These are phyloP conservation scores for Gossypium australe DNA, from an alignment of 345 rosid species.

Conservation along the genomic window DNA sequence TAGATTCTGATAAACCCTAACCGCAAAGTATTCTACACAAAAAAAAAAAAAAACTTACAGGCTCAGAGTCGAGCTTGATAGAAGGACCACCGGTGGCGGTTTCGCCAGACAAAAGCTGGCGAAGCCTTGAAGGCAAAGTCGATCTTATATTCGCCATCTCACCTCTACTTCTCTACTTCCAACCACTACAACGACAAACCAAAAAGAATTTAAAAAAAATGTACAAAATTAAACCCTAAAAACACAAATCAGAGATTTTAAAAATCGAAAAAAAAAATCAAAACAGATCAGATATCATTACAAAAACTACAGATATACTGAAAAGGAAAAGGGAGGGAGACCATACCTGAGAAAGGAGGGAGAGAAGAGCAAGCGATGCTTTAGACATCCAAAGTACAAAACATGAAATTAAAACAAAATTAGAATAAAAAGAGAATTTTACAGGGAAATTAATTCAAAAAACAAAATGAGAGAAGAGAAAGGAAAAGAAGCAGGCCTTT, in stretches of 20 bases:
- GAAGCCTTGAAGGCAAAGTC: slow-evolving; percentile 83
- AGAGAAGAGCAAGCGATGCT: slow-evolving; percentile 21
- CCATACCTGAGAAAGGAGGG: slow-evolving; percentile 28
- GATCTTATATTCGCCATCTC: slow-evolving; percentile 79
- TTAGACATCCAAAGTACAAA: slow-evolving; percentile 33
- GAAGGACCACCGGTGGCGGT: slow-evolving; percentile 71
- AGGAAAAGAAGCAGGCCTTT: neutral
- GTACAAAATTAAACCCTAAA: neutral
- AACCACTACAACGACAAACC: slow-evolving; percentile 22
- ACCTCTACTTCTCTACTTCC: slow-evolving; percentile 38
- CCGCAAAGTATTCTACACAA: neutral
- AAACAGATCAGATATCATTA: slow-evolving; percentile 27
- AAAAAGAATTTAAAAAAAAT: neutral
- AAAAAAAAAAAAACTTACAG: slow-evolving; percentile 43
- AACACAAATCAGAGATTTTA: slow-evolving; percentile 12
- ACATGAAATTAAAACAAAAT: slow-evolving; percentile 5
- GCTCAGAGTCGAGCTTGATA: slow-evolving; percentile 74
- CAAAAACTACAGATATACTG: neutral
- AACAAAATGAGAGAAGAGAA: slow-evolving; percentile 3
- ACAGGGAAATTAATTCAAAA: neutral
- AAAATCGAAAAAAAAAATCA: slow-evolving; percentile 1
- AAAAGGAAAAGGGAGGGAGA: neutral
- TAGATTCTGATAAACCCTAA: neutral
- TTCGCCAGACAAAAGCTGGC: slow-evolving; percentile 88
- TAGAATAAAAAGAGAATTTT: slow-evolving; percentile 1